Evolutionary conservation across 306 rosid genomes (phyloP).

Genomic region (Dicorynia guianensis): DNA sequence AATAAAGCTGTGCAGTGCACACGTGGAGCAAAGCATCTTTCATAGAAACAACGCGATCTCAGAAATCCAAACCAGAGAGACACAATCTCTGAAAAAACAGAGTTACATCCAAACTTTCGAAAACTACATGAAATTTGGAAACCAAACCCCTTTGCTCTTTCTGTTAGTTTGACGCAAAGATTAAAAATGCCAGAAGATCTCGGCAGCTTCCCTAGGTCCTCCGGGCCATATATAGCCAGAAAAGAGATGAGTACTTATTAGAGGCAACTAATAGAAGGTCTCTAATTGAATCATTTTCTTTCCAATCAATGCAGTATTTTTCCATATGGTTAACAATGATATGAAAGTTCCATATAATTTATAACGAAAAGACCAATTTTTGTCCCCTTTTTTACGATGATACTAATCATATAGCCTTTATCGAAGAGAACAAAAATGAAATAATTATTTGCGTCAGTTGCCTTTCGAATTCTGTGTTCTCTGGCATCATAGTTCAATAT

Average conservation of each 20-base stretch:
- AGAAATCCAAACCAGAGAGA: slow-evolving; percentile 33
- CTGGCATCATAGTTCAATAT: slow-evolving; percentile 4
- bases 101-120: slow-evolving; percentile 47
- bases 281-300: neutral
- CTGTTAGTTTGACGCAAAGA: slow-evolving; percentile 23
- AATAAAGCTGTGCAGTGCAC: neutral
- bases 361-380: neutral
- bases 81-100: slow-evolving; percentile 30
- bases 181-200: slow-evolving; percentile 26
- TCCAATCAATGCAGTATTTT: slow-evolving; percentile 2
- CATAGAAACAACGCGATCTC: slow-evolving; percentile 41
- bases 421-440: slow-evolving; percentile 2
- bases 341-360: neutral
- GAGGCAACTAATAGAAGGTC: slow-evolving; percentile 14
- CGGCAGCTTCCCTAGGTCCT: slow-evolving; percentile 43
- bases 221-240: neutral
- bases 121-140: slow-evolving; percentile 53
- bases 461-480: neutral
- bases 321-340: slow-evolving; percentile 1
- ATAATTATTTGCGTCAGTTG: neutral
- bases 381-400: neutral
- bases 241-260: neutral
- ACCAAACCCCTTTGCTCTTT: slow-evolving; percentile 33
- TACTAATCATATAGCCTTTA: neutral
- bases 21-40: slow-evolving; percentile 33